phyloP scores from a whole-genome alignment of 2,329 filamentous ascomycete genomes.

The Penicillium sp. region DNA sequence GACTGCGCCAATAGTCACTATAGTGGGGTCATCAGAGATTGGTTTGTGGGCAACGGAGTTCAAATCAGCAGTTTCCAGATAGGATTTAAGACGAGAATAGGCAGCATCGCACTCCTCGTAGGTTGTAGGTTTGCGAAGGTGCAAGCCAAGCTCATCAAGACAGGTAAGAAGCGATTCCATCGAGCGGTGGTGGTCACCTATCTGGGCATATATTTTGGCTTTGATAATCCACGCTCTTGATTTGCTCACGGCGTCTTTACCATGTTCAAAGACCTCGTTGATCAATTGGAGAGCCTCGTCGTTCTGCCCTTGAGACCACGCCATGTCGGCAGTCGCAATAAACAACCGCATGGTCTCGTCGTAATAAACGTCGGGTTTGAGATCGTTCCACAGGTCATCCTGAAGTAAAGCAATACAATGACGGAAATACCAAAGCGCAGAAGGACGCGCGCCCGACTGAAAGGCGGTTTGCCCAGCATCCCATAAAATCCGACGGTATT shows the following conservation, averaged over 20 bases:
- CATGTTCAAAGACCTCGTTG: slow-evolving; percentile 66
- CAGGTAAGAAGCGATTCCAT: slow-evolving; percentile 70
- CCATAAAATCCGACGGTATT: slow-evolving; percentile 73
- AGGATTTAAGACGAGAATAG: slow-evolving; percentile 63
- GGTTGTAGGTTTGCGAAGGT: slow-evolving; percentile 63
- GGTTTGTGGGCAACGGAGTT: slow-evolving; percentile 40
- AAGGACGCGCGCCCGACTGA: slow-evolving; percentile 78
- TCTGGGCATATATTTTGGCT: slow-evolving; percentile 73
- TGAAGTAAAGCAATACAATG: slow-evolving; percentile 78
- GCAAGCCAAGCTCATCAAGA: slow-evolving; percentile 66
- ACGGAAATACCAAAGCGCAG: slow-evolving; percentile 77
- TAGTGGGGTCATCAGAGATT: slow-evolving; percentile 42
- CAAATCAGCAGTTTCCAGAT: slow-evolving; percentile 59
- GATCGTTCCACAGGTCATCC: slow-evolving; percentile 71
- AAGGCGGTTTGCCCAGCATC: slow-evolving; percentile 75
- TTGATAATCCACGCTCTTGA: slow-evolving; percentile 80
- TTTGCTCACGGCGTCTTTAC: slow-evolving; percentile 72
- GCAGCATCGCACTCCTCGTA: slow-evolving; percentile 75
- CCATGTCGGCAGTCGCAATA: slow-evolving; percentile 77
- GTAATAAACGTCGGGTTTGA: slow-evolving; percentile 71
- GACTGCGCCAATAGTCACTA: slow-evolving; percentile 53
- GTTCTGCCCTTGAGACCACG: slow-evolving; percentile 73
- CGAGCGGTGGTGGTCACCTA: slow-evolving; percentile 68
- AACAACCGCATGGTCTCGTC: slow-evolving; percentile 80
- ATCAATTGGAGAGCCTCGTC: slow-evolving; percentile 68